A percentile compares a stretch with the other conserved stretches of the same genome.
Conservation (phyloP, 1,284 basidiomycete species). For the Bjerkandera adusta region DNA sequence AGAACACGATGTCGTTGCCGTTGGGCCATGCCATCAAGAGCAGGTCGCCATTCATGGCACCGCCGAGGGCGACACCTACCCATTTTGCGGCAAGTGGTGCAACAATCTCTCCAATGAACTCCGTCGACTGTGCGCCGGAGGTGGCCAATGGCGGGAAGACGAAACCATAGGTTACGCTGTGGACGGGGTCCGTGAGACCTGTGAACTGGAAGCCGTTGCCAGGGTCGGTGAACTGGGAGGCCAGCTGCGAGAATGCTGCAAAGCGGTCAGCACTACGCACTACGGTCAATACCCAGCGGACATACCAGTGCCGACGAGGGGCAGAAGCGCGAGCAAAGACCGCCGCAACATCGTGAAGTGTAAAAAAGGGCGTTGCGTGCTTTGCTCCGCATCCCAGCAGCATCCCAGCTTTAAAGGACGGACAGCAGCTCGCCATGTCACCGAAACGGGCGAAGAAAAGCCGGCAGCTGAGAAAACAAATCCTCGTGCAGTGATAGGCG, state of each 20-base stretch:
- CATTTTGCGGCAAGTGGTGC: slow-evolving; percentile 52
- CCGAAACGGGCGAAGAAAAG: slow-evolving; percentile 13
- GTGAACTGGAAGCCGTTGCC: slow-evolving; percentile 56
- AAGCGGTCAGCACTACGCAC: neutral
- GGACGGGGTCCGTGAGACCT: slow-evolving; percentile 47
- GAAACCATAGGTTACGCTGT: slow-evolving; percentile 50
- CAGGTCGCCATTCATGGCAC: slow-evolving; percentile 53
- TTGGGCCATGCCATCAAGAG: slow-evolving; percentile 61
- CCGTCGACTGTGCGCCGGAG: slow-evolving; percentile 37
- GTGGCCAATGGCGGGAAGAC: slow-evolving; percentile 47
- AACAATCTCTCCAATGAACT: slow-evolving; percentile 63
- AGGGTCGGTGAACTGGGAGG: slow-evolving; percentile 41
- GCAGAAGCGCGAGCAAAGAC: slow-evolving; percentile 25
- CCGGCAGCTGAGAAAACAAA: slow-evolving; percentile 12
- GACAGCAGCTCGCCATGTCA: neutral
- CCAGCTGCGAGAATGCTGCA: slow-evolving; percentile 42
- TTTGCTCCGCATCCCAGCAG: neutral
- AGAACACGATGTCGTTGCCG: slow-evolving; percentile 46
- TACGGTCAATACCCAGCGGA: neutral
- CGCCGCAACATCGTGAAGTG: slow-evolving; percentile 20
- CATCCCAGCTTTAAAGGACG: slow-evolving; percentile 6
- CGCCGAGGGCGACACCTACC: slow-evolving; percentile 51
- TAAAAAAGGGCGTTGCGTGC: neutral
- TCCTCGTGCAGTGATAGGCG: slow-evolving; percentile 11
- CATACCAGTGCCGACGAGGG: slow-evolving; percentile 28